A percentile compares a stretch with the other conserved stretches of the same genome.
Conservation (phyloP, 805 yeast genomes). For the Candida koratica region DNA sequence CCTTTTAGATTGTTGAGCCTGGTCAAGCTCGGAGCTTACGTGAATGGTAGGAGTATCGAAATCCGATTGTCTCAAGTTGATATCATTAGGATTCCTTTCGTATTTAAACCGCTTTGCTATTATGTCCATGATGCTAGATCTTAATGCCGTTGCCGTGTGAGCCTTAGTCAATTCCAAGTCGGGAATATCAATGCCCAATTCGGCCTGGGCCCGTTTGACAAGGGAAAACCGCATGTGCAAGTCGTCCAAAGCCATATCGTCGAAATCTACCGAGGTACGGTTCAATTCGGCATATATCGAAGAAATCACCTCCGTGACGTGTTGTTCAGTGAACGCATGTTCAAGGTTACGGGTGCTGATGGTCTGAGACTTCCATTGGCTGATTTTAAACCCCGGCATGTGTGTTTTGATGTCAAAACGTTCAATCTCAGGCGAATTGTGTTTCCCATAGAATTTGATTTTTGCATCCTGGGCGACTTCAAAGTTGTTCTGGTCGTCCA, state of each 20-base stretch:
- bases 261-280: constrained; percentile 11
- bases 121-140: constrained; percentile 33
- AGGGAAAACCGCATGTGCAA: constrained; percentile 47
- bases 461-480: constrained; percentile 30
- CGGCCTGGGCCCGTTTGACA: constrained; percentile 45
- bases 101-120: constrained; percentile 44
- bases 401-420: constrained; percentile 26
- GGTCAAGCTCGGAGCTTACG: constrained; percentile 48
- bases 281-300: constrained; percentile 23
- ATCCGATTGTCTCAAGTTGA: constrained; percentile 53
- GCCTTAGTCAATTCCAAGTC: constrained; percentile 47
- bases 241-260: constrained; percentile 30
- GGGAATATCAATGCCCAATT: constrained; percentile 49
- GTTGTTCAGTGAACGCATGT: constrained; percentile 22
- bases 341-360: constrained; percentile 27
- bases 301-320: constrained; percentile 23
- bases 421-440: constrained; percentile 31
- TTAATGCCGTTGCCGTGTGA: constrained; percentile 37
- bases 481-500: constrained; percentile 36
- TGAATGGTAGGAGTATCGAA: constrained; percentile 57
- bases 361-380: constrained; percentile 32
- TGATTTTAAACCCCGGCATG: constrained; percentile 33
- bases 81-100: constrained; percentile 73
- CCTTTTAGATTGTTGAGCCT: constrained; percentile 41
- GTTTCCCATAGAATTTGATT: constrained; percentile 32